Base-by-base conservation (phyloP, 2,329 filamentous ascomycete genomes). In the Myriosclerotinia scirpicola region DNA sequence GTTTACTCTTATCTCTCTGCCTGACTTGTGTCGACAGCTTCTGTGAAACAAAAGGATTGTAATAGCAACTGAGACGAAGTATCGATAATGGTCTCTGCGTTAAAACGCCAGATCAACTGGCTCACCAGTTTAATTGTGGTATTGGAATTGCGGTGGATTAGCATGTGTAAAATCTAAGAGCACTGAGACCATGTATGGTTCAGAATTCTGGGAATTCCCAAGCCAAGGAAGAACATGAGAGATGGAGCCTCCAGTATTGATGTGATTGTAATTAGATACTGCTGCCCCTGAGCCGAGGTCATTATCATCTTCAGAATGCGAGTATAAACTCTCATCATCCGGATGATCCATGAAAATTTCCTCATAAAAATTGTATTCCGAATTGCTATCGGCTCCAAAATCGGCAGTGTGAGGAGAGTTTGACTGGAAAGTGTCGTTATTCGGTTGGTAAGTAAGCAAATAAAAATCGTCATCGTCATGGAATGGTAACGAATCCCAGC, bases 381-480 rank as follows among this genome's bases (percentile, higher is more conserved):
- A 55, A 40, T 7, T 20, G 14, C 6, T 7, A 8, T 55, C 36
- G 11, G n/a, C 8, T 22, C 2, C 12, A 7, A 3, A n/a, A 15
- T 2, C 9, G 3, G 20, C 3, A 14, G 14, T 15, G 20, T 2
- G 1, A 1, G 7, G 3, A 14, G 12, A 22, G 1, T 26, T 1
- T 5, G 3, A 38, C 7, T 14, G 12, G 36, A n/a, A 22, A 11
- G 40, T 12, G 5, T 55, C 11, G 20, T 5, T n/a, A 22, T 55
- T 6, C 12, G 15, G 9, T 2, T 40, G n/a, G 1, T 22, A 55
- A 4, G 3, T 55, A 1, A 22, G 12, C 12, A 8, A 14, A 55
- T 9, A 55, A 4, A 17, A 40, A 5, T 55, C 54, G 20, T 55
- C 36, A 9, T 40, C 36, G 0, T 55, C 36, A 15, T 22, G 12